Conservation (phyloP, 345 rosid genomes). For the Raphanus raphanistrum region DNA sequence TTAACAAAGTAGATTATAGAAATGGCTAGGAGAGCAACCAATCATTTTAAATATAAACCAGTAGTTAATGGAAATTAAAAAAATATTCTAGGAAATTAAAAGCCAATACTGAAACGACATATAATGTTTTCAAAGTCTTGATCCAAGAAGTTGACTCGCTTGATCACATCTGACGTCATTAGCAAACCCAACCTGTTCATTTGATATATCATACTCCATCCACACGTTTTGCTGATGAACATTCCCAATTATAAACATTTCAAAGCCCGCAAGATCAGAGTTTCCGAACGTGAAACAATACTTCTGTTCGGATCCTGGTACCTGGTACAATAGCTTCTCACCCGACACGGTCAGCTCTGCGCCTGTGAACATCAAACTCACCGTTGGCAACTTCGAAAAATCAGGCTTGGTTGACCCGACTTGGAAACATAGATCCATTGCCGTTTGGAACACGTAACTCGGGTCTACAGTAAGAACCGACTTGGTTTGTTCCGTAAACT, state of each 20-base stretch:
- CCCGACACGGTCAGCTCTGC: conserved; percentile 66
- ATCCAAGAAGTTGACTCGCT: conserved; percentile 51
- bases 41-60: no score
- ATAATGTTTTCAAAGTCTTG: not conserved
- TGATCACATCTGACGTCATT: conserved; percentile 56
- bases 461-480: conserved; percentile 46
- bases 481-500: conserved; percentile 50
- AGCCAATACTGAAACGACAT: no score
- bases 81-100: no score
- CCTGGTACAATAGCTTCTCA: conserved; percentile 48
- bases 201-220: conserved; percentile 66
- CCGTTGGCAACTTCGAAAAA: conserved; percentile 45
- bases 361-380: conserved; percentile 53
- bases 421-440: conserved; percentile 62
- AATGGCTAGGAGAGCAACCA: no score
- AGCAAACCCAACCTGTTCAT: conserved; percentile 57
- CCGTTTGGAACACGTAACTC: conserved; percentile 53
- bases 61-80: no score
- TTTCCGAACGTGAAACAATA: conserved; percentile 73
- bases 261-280: conserved; percentile 52
- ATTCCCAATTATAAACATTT: conserved; percentile 64
- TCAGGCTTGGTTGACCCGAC: conserved; percentile 33
- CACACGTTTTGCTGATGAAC: conserved; percentile 72
- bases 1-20: no score
- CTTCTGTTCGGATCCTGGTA: conserved; percentile 44